Evolutionary conservation across 108 stramenopile genomes (phyloP), one percentile per base, ranked within the genome.

Genomic region (Fragilariopsis cylindrus): DNA sequence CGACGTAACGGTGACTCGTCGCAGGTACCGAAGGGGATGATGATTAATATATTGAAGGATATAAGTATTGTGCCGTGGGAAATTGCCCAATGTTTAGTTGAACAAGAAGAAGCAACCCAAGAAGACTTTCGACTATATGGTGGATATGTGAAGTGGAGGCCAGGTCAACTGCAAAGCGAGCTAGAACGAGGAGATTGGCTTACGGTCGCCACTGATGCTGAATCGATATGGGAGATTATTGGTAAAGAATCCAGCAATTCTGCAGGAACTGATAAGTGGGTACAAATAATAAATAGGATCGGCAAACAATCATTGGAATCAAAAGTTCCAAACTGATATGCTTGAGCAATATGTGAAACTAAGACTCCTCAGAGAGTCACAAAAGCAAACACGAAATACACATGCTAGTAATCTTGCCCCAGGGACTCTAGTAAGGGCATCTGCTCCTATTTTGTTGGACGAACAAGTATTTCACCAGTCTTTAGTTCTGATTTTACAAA

Each of bases 391-490:
- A 43, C 12, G 39, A 4, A 40, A 72, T 18, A 43, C 53, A 12
- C 18, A 41, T 4, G 21, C 44, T 42, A 69, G 58, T 39, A 76
- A 30, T 5, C 67, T 65, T 47, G 19, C 49, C 13, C 75, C 66
- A 15, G 94, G 81, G 50, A 75, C 70, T 30, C 3, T 95, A 3
- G 74, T 91, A 9, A 77, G 91, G 8, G 81, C 85, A n/a, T 88
- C 86, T 16, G 76, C 84, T 42, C 88, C 90, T 39, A 91, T 90
- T 69, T 67, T 92, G 7, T 76, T 92, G 60, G 76, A 86, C n/a
- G 79, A 87, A n/a, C 94, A 92, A 73, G 87, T 88, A 48, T 82
- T 91, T 53, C 94, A 95, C 67, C 84, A 90, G 75, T 88, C 87
- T 39, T 67, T 93, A 7, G 75, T 93, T 43, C 74, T 92, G 50